Percentiles rank a stretch among this genome's conserved stretches.
phyloP scores from a whole-genome alignment of 1,139 yeast genomes.

The Sugiyamaella paludigena region DNA sequence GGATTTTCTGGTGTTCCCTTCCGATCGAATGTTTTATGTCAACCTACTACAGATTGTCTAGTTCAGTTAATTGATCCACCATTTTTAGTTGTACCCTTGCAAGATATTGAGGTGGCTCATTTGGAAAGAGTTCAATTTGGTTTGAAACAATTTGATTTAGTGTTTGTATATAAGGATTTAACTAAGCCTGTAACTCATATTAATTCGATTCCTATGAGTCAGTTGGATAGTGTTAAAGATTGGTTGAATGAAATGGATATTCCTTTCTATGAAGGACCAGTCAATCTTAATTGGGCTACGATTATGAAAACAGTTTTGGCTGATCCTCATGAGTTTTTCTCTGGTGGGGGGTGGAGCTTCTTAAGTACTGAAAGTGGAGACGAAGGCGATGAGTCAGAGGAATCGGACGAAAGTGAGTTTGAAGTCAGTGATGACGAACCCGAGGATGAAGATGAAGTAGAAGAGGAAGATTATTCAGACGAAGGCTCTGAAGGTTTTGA shows the following conservation, averaged over 20 bases:
- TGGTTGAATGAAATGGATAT: slow-evolving; percentile 97
- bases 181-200: slow-evolving; percentile 83
- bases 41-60: slow-evolving; percentile 96
- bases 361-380: slow-evolving; percentile 58
- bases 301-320: slow-evolving; percentile 92
- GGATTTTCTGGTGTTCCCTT: slow-evolving; percentile 98
- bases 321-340: slow-evolving; percentile 94
- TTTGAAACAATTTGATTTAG: slow-evolving; percentile 91
- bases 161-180: slow-evolving; percentile 91
- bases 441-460: slow-evolving; percentile 32
- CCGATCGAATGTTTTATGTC: slow-evolving; percentile 89
- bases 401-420: slow-evolving; percentile 42
- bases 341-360: slow-evolving; percentile 92
- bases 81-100: slow-evolving; percentile 83
- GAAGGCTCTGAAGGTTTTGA: slow-evolving; percentile 27
- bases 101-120: slow-evolving; percentile 92
- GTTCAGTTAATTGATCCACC: slow-evolving; percentile 95
- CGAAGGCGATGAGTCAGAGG: slow-evolving; percentile 47
- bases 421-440: slow-evolving; percentile 37
- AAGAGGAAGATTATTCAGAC: slow-evolving; percentile 39
- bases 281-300: slow-evolving; percentile 92
- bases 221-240: slow-evolving; percentile 86
- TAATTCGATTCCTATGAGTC: slow-evolving; percentile 91
- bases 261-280: slow-evolving; percentile 91
- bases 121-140: slow-evolving; percentile 98